phyloP scores from a whole-genome alignment of 2,329 filamentous ascomycete species.

The Cladosporium velox region DNA sequence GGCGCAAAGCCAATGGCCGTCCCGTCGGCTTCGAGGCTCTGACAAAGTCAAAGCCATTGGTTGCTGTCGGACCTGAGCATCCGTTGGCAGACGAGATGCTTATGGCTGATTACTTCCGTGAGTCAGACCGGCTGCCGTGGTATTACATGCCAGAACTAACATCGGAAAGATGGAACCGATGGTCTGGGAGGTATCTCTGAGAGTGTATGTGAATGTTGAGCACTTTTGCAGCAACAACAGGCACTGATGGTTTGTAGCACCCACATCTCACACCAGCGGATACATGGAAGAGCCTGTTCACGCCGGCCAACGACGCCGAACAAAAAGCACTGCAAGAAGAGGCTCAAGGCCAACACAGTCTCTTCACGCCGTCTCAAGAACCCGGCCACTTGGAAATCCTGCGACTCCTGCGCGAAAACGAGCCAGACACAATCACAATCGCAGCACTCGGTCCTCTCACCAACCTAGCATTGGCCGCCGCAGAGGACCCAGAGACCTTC shows the following conservation, averaged over 20 bases:
- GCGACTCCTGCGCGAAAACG: conserved; percentile 78
- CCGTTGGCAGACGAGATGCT: conserved; percentile 81
- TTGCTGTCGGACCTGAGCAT: conserved; percentile 84
- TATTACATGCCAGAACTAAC: neutral
- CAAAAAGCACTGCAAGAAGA: conserved; percentile 18
- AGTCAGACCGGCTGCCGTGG: conserved; percentile 36
- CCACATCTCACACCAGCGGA: conserved; percentile 51
- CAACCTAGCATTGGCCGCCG: conserved; percentile 87
- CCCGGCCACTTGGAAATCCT: conserved; percentile 85
- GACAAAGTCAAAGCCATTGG: conserved; percentile 65
- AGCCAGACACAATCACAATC: conserved; percentile 82
- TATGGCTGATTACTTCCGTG: conserved; percentile 75
- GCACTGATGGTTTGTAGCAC: conserved; percentile 40
- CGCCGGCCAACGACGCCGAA: conserved; percentile 34
- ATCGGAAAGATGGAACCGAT: conserved; percentile 47
- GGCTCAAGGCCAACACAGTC: conserved; percentile 32
- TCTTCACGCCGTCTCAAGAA: conserved; percentile 73
- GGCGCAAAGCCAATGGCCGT: conserved; percentile 70
- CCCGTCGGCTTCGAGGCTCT: conserved; percentile 72
- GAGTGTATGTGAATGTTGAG: conserved; percentile 39
- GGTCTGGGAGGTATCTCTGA: conserved; percentile 52
- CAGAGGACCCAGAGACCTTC: conserved; percentile 86
- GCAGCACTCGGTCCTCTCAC: conserved; percentile 88
- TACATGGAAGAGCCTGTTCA: conserved; percentile 51
- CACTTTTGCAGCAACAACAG: neutral